Evolutionary conservation across 2,329 filamentous ascomycete genomes (phyloP).

Genomic region (Cladosporium sp.): DNA sequence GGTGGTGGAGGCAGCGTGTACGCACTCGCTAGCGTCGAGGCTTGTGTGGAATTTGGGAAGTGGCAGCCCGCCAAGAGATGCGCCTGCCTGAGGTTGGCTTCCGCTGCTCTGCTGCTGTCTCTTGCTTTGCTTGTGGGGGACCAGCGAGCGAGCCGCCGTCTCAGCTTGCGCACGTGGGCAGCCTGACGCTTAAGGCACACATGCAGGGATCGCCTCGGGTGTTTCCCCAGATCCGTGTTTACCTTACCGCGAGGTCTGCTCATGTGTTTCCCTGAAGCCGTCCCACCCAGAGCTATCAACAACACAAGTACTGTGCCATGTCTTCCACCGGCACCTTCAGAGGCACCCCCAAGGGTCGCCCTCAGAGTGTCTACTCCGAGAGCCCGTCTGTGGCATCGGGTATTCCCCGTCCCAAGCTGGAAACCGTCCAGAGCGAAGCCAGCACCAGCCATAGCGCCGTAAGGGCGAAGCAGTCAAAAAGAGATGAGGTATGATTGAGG

Average conservation of each 20-base stretch:
- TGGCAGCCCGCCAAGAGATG: too few relatives aligned
- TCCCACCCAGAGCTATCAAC: neutral
- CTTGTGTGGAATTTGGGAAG: too few relatives aligned
- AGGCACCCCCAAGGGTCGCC: slow-evolving; percentile 61
- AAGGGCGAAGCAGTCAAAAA: slow-evolving; percentile 92
- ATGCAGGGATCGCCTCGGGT: neutral
- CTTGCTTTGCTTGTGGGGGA: neutral
- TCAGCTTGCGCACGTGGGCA: too few relatives aligned
- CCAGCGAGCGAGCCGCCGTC: too few relatives aligned
- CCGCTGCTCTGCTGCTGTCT: too few relatives aligned
- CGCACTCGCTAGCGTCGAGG: neutral
- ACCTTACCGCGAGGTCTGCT: too few relatives aligned
- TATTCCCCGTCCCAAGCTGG: slow-evolving; percentile 65
- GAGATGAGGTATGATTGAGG: slow-evolving; percentile 76
- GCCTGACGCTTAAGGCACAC: too few relatives aligned
- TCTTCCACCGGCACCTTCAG: slow-evolving; percentile 62
- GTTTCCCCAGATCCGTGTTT: too few relatives aligned
- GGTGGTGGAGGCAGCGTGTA: neutral
- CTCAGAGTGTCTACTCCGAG: slow-evolving; percentile 46
- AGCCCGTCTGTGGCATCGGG: slow-evolving; percentile 53
- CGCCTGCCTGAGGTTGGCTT: too few relatives aligned
- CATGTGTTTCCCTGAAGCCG: neutral
- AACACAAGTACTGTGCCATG: slow-evolving; percentile 39
- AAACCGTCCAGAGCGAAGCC: slow-evolving; percentile 52
- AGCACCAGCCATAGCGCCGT: slow-evolving; percentile 82